These are phyloP conservation scores for Crithidia sp. DNA, from an alignment of 208 protist genomes.

Conservation along the genomic window DNA sequence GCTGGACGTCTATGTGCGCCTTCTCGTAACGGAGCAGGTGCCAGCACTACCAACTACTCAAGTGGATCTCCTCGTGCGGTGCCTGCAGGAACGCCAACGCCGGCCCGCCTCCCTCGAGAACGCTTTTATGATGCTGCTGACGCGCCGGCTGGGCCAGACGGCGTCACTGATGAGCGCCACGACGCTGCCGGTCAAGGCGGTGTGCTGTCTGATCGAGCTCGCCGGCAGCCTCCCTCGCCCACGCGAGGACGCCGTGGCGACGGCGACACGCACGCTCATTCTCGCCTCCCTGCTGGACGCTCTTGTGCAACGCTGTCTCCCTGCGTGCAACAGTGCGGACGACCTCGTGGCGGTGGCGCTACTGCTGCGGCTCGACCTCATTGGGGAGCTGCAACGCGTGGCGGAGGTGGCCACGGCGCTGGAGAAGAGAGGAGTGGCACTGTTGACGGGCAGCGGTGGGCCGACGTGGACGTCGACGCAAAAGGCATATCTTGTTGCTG, in stretches of 20 bases:
- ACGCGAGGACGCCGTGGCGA: slow-evolving; percentile 4
- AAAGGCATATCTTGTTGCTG: slow-evolving; percentile 74
- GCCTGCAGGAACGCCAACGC: slow-evolving; percentile 42
- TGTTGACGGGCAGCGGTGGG: slow-evolving; percentile 5
- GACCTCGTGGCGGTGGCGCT: slow-evolving; percentile 21
- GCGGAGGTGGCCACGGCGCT: slow-evolving; percentile 15
- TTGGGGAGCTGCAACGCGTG: slow-evolving; percentile 16
- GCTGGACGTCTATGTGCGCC: slow-evolving; percentile 64
- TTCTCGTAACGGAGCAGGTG: slow-evolving; percentile 39
- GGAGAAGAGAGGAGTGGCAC: slow-evolving; percentile 5
- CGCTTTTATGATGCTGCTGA: slow-evolving; percentile 61
- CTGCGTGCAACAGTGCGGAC: slow-evolving; percentile 18
- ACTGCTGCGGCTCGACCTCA: slow-evolving; percentile 12
- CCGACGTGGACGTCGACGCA: slow-evolving; percentile 38
- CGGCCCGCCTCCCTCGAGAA: slow-evolving; percentile 46
- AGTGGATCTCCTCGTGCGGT: slow-evolving; percentile 39
- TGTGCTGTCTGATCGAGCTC: slow-evolving; percentile 25
- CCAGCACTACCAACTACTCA: slow-evolving; percentile 9
- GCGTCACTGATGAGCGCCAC: slow-evolving; percentile 15
- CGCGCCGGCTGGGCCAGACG: slow-evolving; percentile 59
- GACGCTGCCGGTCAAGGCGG: slow-evolving; percentile 13
- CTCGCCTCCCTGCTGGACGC: slow-evolving; percentile 45
- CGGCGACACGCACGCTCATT: slow-evolving; percentile 35
- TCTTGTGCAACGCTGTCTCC: slow-evolving; percentile 32
- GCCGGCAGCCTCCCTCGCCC: slow-evolving; percentile 7